A percentile compares a stretch with the other conserved stretches of the same genome.
Conservation (phyloP, 2,329 filamentous ascomycete species). For the Colletotrichum agaves region DNA sequence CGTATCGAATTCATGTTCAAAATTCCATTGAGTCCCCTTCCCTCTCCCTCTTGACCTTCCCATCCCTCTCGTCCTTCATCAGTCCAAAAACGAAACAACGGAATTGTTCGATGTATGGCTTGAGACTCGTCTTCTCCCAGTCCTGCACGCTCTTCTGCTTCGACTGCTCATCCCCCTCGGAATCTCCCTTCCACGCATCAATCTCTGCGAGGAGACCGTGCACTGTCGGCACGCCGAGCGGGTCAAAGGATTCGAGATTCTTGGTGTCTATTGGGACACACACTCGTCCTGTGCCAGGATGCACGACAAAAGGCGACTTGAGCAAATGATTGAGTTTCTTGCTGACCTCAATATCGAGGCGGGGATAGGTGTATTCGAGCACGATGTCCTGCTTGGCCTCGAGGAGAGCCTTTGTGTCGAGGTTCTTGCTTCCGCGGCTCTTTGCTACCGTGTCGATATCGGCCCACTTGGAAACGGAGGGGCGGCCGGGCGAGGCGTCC, state of each 20-base stretch:
- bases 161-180: constrained; percentile 46
- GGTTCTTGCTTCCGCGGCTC: constrained; percentile 74
- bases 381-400: constrained; percentile 97
- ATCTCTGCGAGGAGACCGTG: constrained; percentile 85
- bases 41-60: constrained; percentile 65
- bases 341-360: constrained; percentile 95
- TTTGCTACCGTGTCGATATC: constrained; percentile 91
- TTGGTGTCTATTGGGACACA: constrained; percentile 92
- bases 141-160: constrained; percentile 69
- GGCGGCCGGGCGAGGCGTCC: constrained; percentile 82
- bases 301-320: constrained; percentile 95
- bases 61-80: constrained; percentile 78
- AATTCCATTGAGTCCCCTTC: constrained; percentile 66
- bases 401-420: constrained; percentile 79
- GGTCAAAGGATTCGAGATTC: constrained; percentile 84
- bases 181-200: constrained; percentile 75
- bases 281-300: constrained; percentile 91
- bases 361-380: constrained; percentile 96
- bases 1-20: constrained; percentile 44
- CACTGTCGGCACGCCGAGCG: constrained; percentile 88
- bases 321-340: constrained; percentile 99
- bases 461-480: constrained; percentile 87
- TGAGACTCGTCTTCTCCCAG: constrained; percentile 97
- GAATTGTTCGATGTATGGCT: constrained; percentile 92
- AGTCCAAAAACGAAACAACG: constrained; percentile 81